Base-by-base conservation (phyloP, 1,284 basidiomycete genomes). In the Cutaneotrichosporon arboriforme region DNA sequence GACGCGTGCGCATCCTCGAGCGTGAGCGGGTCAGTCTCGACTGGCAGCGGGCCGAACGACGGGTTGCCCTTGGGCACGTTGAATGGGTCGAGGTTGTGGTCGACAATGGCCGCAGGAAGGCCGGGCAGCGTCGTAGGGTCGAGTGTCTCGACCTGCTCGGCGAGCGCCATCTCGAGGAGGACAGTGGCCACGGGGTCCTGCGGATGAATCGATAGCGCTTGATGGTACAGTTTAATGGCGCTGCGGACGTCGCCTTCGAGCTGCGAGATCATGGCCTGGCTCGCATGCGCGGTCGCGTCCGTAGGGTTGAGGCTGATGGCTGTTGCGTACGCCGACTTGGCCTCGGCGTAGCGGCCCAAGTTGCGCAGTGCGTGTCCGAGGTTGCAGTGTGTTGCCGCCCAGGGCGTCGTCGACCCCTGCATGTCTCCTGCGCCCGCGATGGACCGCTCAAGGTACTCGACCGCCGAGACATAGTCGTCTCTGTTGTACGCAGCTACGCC, bases 401-500 rank as follows among this genome's bases (percentile, higher is more conserved):
- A 97, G 0, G 85, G 82, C 15, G 81, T 80, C 52, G 88, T 83
- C 0, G 88, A 87, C 44, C 85, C 86, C 72, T 97, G 90, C 13
- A 90, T 87, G 3, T 87, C 82, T 59, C 84, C 80, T 1, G 87
- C 90, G 20, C 85, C 78, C 4, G 83, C 79, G 17, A 94, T 79
- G 0, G 92, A 85, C 57, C 81, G 78, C 54, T 81, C 73, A 69
- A 96, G 93, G 43, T 87, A 77, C 15, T 77, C 74, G 1, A 83
- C 81, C 0, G 96, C 93, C 7, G 77, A 74, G 33, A 82, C 79
- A 67, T 84, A 87, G 23, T 88, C 79, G 71, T 84, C 85, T 49
- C 84, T 85, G 65, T 89, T 88, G 74, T 87, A 97, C 4, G 86
- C 85, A 77, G 96, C 88, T 0, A 97, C 90, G 3, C 92, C 96